Evolutionary conservation across 2,329 filamentous ascomycete genomes (phyloP), one percentile per base, ranked within the genome.

Genomic region (Talaromyces sp.): DNA sequence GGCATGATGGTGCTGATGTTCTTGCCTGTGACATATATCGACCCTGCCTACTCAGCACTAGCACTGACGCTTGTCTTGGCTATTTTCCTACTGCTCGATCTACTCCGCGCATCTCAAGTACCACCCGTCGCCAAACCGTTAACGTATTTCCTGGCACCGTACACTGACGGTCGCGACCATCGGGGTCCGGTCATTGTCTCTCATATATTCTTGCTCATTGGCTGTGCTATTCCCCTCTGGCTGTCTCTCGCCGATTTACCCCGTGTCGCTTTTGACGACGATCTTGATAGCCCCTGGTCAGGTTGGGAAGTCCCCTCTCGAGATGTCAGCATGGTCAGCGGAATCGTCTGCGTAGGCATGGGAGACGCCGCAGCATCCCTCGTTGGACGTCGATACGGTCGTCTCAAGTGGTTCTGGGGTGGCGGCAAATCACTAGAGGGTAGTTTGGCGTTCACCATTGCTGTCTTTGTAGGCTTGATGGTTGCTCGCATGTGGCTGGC

Each of bases 1-100:
- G 96, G 96, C 70, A 97, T 94, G 85, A 98, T 98, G 90, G 94
- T 98, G 8, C 88, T 88, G 64, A 97, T 99, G 92, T 89, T 99
- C 64, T 84, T 98, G 1, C 93, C 95, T 0, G 88, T 91, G 1
- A 91, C 90, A 2, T 97, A 88, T 74, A 81, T 98, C 68, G 95
- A 99, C 75, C 94, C 95, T 0, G 84, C 89, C 47, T 98, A 92
- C 76, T 88, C 89, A 59, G 87, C 90, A 1, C 82, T 99, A 13
- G 92, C 93, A 0, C 83, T 98, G n/a, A 84, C 85, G 0, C 80
- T 97, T 37, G 87, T 93, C 31, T 85, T 99, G 41, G 88, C 90
- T 3, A 83, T 96, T 61, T 99, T 99, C 74, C 82, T 98, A 14
- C 83, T 98, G 4, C 86, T 98, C 13, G 95, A 99, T 74, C 83